Conservation (phyloP, 2,329 filamentous ascomycete species). For the Ophiostoma montium region DNA sequence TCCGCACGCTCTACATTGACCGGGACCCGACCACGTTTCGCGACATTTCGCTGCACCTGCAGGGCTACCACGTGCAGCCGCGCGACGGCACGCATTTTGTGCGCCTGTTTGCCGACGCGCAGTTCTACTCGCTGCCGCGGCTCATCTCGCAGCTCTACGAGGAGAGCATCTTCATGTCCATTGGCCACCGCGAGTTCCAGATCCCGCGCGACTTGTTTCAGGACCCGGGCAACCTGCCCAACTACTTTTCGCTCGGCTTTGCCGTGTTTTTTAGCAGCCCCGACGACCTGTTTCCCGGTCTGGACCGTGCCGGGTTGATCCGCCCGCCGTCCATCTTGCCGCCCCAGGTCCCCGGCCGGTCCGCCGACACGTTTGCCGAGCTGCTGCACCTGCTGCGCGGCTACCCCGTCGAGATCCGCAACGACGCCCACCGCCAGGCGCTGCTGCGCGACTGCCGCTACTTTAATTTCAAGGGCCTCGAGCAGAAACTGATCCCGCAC, state of each 20-base stretch:
- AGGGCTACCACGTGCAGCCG: conserved; percentile 79
- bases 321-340: conserved; percentile 78
- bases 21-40: conserved; percentile 78
- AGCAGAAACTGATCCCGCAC: conserved; percentile 74
- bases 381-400: conserved; percentile 70
- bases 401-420: conserved; percentile 64
- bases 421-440: conserved; percentile 61
- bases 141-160: conserved; percentile 85
- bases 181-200: conserved; percentile 76
- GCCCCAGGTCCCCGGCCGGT: conserved; percentile 66
- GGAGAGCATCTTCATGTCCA: conserved; percentile 81
- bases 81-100: conserved; percentile 78
- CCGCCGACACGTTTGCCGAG: conserved; percentile 72
- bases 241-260: conserved; percentile 89
- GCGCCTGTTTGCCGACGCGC: conserved; percentile 82
- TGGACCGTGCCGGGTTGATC: conserved; percentile 63
- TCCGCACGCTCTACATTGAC: conserved; percentile 87
- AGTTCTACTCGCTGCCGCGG: conserved; percentile 74
- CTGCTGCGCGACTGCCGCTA: conserved; percentile 80
- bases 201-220: conserved; percentile 81
- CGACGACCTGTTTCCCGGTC: conserved; percentile 69
- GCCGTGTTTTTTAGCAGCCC: conserved; percentile 74
- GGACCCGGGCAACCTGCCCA: conserved; percentile 77
- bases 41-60: conserved; percentile 80
- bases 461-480: conserved; percentile 81